phyloP scores from a whole-genome alignment of 352 stramenopile genomes.

The Globisporangium perplexum region DNA sequence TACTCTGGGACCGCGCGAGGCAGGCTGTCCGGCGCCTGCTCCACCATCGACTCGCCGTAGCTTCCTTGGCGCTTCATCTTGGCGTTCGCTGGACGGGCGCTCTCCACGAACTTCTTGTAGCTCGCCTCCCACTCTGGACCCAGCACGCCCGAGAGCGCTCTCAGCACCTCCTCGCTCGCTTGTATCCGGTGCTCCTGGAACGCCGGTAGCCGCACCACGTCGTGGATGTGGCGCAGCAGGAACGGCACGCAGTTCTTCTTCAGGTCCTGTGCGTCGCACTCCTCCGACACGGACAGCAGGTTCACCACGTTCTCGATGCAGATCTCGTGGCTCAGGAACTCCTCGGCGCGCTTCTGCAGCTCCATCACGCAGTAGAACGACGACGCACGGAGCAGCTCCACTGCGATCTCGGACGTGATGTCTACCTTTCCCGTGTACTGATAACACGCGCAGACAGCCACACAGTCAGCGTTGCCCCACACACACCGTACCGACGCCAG shows the following conservation, averaged over 20 bases:
- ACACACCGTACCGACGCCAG: conserved; percentile 3
- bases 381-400: conserved; percentile 71
- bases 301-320: conserved; percentile 77
- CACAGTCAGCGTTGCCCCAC: neutral
- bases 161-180: conserved; percentile 79
- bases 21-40: conserved; percentile 15
- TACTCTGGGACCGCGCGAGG: conserved; percentile 30
- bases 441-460: conserved; percentile 5
- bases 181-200: conserved; percentile 75
- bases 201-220: conserved; percentile 68
- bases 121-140: conserved; percentile 71
- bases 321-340: conserved; percentile 79
- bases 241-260: conserved; percentile 86
- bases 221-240: conserved; percentile 83
- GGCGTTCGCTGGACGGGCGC: conserved; percentile 8
- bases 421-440: conserved; percentile 86
- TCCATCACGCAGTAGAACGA: conserved; percentile 83
- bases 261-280: conserved; percentile 72
- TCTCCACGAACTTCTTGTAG: conserved; percentile 65
- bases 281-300: conserved; percentile 65
- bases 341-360: conserved; percentile 80
- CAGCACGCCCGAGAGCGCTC: conserved; percentile 74
- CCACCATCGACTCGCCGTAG: conserved; percentile 4
- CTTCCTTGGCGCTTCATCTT: conserved; percentile 19
- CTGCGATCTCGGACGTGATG: conserved; percentile 75